Percentiles rank a stretch among this genome's conserved stretches.
These are phyloP conservation scores for Tetrahymena borealis DNA, from an alignment of 73 alveolate species.

Conservation along the genomic window DNA sequence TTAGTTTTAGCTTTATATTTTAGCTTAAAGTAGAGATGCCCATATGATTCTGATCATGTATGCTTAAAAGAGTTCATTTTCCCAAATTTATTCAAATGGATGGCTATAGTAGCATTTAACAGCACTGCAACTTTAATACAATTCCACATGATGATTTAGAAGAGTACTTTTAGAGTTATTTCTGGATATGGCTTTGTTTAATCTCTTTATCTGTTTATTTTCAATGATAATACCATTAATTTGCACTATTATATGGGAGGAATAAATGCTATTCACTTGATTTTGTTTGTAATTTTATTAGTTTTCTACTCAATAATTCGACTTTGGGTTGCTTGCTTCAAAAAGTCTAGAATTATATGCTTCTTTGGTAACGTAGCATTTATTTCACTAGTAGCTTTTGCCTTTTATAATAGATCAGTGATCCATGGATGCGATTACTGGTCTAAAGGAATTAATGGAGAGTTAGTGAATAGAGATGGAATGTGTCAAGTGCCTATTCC, in stretches of 20 bases:
- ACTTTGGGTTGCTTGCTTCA: neutral
- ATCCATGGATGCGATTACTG: neutral
- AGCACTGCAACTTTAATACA: neutral
- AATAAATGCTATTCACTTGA: neutral
- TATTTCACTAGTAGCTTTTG: neutral
- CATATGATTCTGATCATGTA: neutral
- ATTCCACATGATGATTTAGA: neutral
- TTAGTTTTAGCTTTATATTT: neutral
- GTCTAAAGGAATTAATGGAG: constrained; percentile 16
- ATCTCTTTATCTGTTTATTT: neutral
- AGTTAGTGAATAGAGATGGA: neutral
- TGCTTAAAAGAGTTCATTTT: neutral
- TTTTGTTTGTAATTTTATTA: neutral
- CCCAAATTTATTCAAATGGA: neutral
- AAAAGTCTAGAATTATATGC: neutral
- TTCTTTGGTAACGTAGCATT: neutral
- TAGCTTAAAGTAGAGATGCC: neutral
- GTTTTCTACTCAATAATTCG: neutral
- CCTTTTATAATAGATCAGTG: neutral
- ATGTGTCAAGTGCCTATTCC: neutral
- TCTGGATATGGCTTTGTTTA: neutral
- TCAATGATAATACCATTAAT: neutral
- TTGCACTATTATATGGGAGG: neutral
- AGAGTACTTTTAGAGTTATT: neutral
- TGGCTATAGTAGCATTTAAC: neutral